Evolutionary conservation across 1,284 basidiomycete genomes (phyloP), one percentile per base, ranked within the genome.

Genomic region (Taiwanofungus camphoratus): DNA sequence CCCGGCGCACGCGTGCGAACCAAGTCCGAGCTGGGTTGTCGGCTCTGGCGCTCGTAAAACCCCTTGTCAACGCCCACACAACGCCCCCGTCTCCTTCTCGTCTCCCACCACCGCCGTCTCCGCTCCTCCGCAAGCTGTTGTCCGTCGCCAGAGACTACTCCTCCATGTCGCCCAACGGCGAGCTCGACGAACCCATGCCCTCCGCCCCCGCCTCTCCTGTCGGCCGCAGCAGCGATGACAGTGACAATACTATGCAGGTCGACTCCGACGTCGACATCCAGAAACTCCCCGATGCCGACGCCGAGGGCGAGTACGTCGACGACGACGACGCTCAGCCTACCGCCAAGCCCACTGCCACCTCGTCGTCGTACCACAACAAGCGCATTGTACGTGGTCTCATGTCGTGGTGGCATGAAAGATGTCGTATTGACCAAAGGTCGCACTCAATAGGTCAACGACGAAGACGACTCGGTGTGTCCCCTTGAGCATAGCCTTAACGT

Each of bases 381-480:
- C 57, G 62, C 45, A 52, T 52, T 41, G 65, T 65, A 50, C 40
- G 64, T 66, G 35, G 50, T 52, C 23, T 42, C 41, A 19, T 44
- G 42, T 45, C 33, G 45, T 55, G 32, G 37, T 44, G 30, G 47
- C 33, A 36, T 37, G 36, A 36, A 37, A 49, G 44, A 47, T 50
- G 16, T 31, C 12, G 39, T 41, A 21, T 35, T 41, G 44, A 45
- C n/a, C n/a, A 23, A 45, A 42, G 54, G 44, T 30, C 49, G 44
- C 47, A n/a, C 47, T 47, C 41, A 48, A 47, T 53, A 67, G 66
- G 52, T 53, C 42, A 62, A 82, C 69, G 75, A 77, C 52, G 72
- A 75, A 21, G 83, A 85, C 48, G 80, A 86, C 57, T 85, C 82
- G 53, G 83, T 83, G 63, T 50, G 79, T 66, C 42, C 48, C 42